phyloP scores from a whole-genome alignment of 345 rosid genomes.

The Eucalyptus paniculata region DNA sequence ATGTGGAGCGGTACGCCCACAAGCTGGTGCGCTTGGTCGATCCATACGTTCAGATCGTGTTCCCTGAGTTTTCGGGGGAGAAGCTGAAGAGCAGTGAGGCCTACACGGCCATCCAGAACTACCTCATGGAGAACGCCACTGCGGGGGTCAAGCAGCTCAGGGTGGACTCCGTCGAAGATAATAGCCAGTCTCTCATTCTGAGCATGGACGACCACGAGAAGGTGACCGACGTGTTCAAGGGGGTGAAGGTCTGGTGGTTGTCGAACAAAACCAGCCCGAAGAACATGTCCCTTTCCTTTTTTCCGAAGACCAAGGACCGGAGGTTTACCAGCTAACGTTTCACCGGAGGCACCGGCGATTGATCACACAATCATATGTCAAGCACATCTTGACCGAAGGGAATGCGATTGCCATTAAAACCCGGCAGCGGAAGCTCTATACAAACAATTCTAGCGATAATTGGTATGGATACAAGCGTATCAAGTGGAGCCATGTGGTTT shows the following conservation, averaged over 20 bases:
- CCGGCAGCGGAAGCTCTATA: background rate
- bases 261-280: background rate
- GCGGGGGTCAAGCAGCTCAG: background rate
- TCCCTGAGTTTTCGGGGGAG: background rate
- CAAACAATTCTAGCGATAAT: background rate
- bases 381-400: background rate
- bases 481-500: too few relatives aligned
- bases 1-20: background rate
- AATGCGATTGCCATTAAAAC: background rate
- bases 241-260: background rate
- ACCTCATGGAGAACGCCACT: background rate
- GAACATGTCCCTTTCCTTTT: background rate
- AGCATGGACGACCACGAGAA: background rate
- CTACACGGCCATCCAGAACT: background rate
- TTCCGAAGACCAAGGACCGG: background rate
- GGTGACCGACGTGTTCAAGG: background rate
- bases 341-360: background rate
- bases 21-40: background rate
- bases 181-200: background rate
- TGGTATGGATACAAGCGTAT: too few relatives aligned
- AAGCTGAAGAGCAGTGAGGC: background rate
- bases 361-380: background rate
- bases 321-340: background rate
- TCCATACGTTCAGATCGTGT: background rate
- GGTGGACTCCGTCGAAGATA: background rate